Evolutionary conservation across 1,139 yeast genomes (phyloP), one percentile per base, ranked within the genome.

Genomic region (Taiozyma sp.): DNA sequence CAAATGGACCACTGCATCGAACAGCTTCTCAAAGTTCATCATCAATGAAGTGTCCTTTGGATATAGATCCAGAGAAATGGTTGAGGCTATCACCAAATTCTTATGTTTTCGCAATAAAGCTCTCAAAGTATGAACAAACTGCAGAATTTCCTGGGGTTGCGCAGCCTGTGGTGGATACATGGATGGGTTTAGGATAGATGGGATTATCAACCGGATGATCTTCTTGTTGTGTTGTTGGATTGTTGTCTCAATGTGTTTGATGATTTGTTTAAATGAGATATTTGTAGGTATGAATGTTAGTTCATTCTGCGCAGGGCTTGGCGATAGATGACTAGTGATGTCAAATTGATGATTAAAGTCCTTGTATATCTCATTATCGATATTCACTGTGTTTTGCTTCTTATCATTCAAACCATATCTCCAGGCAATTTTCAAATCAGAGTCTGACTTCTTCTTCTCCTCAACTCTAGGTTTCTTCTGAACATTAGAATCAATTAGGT

Each of bases 351-450:
- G 72, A 61, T 73, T 81, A 68, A 83, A 83, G 60, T 80, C 64
- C 46, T 80, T 81, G 59, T 80, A 74, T 3, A 65, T 58, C n/a
- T 64, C 67, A 19, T 61, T 53, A 7, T 59, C 60, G 3, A 50
- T 44, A 22, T 50, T 54, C 0, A 43, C 48, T 6, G 40, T 51
- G 19, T 53, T 29, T 8, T 53, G 53, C 29, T 59, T 58, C 29
- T 59, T 60, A 50, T 79, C 78, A 44, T 75, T 77, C 48, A 83
- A 65, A 0, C 89, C 89, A 60, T 88, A 88, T 61, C 95, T 78
- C 96, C 96, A 88, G 2, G 96, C 96, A 60, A 88, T 88, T 63
- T 83, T 85, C 73, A 88, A 68, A 57, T 85, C 88, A 28, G 73
- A 68, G 22, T 66, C 61, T 62, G 59, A 47, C 24, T 47, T 49